A percentile compares a stretch with the other conserved stretches of the same genome.
These are phyloP conservation scores for Heliosperma pusillum DNA, from an alignment of 148 eudicot species.

Conservation along the genomic window DNA sequence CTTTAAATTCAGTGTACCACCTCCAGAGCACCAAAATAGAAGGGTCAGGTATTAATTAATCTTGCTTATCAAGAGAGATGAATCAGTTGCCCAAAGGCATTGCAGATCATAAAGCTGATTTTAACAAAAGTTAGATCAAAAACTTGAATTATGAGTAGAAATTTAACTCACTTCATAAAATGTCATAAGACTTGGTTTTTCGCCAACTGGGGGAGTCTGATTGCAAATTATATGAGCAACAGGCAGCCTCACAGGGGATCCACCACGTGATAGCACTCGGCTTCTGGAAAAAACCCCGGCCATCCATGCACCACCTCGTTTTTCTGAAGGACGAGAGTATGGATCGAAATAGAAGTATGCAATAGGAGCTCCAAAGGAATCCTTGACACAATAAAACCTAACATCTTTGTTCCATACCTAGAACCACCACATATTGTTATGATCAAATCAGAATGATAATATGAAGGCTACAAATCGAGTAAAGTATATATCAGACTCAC, in stretches of 20 bases:
- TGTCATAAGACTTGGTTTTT: conserved; percentile 98
- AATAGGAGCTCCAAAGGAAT: conserved; percentile 61
- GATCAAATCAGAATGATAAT: conserved; percentile 8
- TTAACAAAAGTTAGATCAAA: not conserved
- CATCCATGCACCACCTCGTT: conserved; percentile 99
- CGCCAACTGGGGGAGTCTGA: conserved; percentile 97
- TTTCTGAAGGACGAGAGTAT: conserved; percentile 96
- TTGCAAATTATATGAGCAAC: conserved; percentile 97
- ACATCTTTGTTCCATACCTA: conserved; percentile 94
- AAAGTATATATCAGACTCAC: conserved; percentile 37
- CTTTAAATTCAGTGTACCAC: not conserved
- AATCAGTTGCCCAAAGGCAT: not conserved
- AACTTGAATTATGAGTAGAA: conserved; percentile 1
- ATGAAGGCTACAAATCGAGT: not conserved
- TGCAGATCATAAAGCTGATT: not conserved
- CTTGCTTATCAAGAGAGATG: not conserved
- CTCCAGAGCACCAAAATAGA: not conserved
- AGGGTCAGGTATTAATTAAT: not conserved
- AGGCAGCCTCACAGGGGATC: conserved; percentile 81
- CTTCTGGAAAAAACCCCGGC: conserved; percentile 86
- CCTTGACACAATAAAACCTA: conserved; percentile 74
- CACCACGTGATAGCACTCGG: conserved; percentile 69
- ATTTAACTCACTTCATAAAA: conserved; percentile 74
- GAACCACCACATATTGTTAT: conserved; percentile 14
- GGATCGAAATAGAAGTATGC: conserved; percentile 99